Evolutionary conservation across 352 stramenopile genomes (phyloP).

Genomic region (Pythium myriotylum): DNA sequence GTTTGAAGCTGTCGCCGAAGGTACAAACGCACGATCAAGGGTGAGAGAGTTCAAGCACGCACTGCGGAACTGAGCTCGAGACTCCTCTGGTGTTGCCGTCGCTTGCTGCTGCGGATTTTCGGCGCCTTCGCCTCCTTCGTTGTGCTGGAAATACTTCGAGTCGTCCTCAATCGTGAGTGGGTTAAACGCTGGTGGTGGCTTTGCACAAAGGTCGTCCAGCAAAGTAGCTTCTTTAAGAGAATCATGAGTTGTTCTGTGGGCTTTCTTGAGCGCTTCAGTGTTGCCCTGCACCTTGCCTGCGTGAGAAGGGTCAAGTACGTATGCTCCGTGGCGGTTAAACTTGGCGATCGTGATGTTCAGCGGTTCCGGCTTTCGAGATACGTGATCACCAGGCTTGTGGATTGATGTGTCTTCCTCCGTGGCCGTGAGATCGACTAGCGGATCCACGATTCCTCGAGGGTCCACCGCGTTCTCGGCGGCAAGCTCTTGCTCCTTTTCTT

Average conservation of each 20-base stretch:
- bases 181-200: constrained; percentile 60
- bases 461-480: constrained; percentile 45
- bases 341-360: constrained; percentile 81
- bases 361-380: constrained; percentile 37
- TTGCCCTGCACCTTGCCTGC: constrained; percentile 50
- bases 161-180: constrained; percentile 82
- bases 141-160: constrained; percentile 81
- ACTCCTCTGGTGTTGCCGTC: constrained; percentile 27
- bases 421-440: constrained; percentile 73
- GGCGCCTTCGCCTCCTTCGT: constrained; percentile 23
- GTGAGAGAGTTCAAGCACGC: constrained; percentile 42
- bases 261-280: constrained; percentile 37
- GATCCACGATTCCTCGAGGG: constrained; percentile 71
- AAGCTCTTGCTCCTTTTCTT: constrained; percentile 76
- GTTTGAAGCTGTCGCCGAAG: constrained; percentile 48
- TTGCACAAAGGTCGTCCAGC: constrained; percentile 69
- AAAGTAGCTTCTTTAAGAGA: constrained; percentile 63
- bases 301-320: constrained; percentile 77
- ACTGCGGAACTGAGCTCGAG: constrained; percentile 46
- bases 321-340: constrained; percentile 85
- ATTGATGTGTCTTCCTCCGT: constrained; percentile 67
- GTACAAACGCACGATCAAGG: constrained; percentile 63
- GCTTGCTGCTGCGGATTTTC: constrained; percentile 3
- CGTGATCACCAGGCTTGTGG: constrained; percentile 36
- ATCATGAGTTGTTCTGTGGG: constrained; percentile 43